Evolutionary conservation across 805 yeast species (phyloP).

Genomic region (Candida oleophila): DNA sequence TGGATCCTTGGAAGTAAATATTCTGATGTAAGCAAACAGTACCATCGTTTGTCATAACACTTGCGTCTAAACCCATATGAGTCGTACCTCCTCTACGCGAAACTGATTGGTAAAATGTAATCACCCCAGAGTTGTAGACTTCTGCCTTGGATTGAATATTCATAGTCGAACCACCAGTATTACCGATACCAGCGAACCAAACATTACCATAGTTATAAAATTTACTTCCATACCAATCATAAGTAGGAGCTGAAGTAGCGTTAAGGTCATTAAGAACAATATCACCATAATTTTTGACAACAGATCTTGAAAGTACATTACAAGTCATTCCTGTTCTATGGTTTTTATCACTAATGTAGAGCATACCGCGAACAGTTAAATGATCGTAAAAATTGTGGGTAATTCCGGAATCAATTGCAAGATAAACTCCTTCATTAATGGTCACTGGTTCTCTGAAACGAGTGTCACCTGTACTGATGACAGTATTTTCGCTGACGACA

Average conservation of each 20-base stretch:
- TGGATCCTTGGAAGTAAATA: slow-evolving; percentile 13
- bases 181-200: slow-evolving; percentile 5
- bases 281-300: slow-evolving; percentile 1
- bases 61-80: slow-evolving; percentile 1
- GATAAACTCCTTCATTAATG: slow-evolving; percentile 5
- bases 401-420: slow-evolving; percentile 2
- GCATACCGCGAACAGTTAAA: slow-evolving; percentile 3
- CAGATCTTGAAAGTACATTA: background rate
- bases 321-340: slow-evolving; percentile 4
- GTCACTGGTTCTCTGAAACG: background rate
- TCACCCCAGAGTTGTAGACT: slow-evolving; percentile 6
- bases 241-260: slow-evolving; percentile 4
- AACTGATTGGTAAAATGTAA: slow-evolving; percentile 5
- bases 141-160: background rate
- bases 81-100: background rate
- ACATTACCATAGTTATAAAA: slow-evolving; percentile 3
- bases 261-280: slow-evolving; percentile 3
- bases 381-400: background rate
- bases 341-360: slow-evolving; percentile 2
- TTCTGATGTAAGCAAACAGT: slow-evolving; percentile 14
- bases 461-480: background rate
- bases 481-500: no score
- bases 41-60: slow-evolving; percentile 12
- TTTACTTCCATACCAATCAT: background rate
- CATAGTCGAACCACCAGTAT: slow-evolving; percentile 1